Evolutionary conservation across 1,139 yeast species (phyloP), one percentile per base, ranked within the genome.

Genomic region (Geotrichum macrosporum): DNA sequence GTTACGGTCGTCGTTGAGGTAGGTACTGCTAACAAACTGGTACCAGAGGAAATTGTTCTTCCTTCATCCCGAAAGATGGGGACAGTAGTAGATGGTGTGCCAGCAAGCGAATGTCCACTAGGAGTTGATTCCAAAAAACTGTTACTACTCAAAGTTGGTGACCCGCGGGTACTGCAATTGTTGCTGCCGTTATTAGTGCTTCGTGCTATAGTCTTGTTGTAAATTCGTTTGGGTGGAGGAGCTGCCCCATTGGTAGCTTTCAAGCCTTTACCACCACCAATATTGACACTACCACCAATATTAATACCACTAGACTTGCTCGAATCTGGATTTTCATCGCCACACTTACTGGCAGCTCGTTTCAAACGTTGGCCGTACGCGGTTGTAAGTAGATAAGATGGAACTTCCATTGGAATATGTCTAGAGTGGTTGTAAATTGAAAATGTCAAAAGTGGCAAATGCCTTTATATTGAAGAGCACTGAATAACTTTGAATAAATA

Each of bases 21-120:
- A 9, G 37, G 22, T 6, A 18, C 19, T 20, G 24, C 16, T 24
- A 6, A 24, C 27, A 8, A 8, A 8, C 27, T n/a, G n/a, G n/a
- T n/a, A n/a, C n/a, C n/a, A n/a, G 27, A 10, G 6, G 35, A 33
- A 19, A 10, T 15, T 13, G 20, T 8, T 33, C 8, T n/a, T 5
- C 32, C 24, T 3, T 37, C 41, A 37, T 37, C 41, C 10, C 44
- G 24, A 41, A 41, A 41, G 3, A 34, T 34, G 18, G 38, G 37
- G n/a, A 41, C 31, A 12, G 44, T 41, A 4, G 44, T n/a, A n/a
- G n/a, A 41, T 8, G 44, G 44, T 10, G 35, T 19, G 6, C 12
- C 16, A 12, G 35, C 20, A 10, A 16, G 20, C 10, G 19, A 16
- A 4, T 16, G 27, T 6, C 27, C 10, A 24, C 27, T 10, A 24